Conservation (phyloP, 2,329 filamentous ascomycete genomes). For the Xylaria hypoxylon region DNA sequence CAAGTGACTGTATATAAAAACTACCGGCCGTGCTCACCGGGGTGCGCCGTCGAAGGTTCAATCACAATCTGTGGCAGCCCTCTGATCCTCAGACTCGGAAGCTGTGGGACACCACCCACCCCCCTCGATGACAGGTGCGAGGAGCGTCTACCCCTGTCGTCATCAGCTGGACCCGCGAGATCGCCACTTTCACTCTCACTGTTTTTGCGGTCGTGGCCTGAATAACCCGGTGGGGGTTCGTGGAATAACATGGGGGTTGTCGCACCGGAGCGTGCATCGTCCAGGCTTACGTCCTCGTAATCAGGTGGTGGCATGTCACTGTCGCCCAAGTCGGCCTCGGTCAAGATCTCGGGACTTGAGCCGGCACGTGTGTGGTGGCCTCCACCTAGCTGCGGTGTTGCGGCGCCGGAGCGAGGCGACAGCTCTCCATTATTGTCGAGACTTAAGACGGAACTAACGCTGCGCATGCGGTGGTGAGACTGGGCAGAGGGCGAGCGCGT, state of each 20-base stretch:
- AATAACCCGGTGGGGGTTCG: slow-evolving; percentile 66
- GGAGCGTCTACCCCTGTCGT: slow-evolving; percentile 40
- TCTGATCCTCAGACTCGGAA: slow-evolving; percentile 64
- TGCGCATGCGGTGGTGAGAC: slow-evolving; percentile 59
- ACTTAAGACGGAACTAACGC: slow-evolving; percentile 67
- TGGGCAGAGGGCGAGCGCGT: slow-evolving; percentile 50
- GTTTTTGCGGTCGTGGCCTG: slow-evolving; percentile 46
- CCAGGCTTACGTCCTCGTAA: slow-evolving; percentile 63
- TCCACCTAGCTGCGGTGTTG: slow-evolving; percentile 54
- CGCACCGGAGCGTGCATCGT: slow-evolving; percentile 55
- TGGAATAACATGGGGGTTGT: slow-evolving; percentile 55
- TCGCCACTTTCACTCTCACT: slow-evolving; percentile 45
- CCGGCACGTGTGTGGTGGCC: slow-evolving; percentile 56
- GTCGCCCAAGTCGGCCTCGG: slow-evolving; percentile 63
- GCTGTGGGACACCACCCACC: slow-evolving; percentile 58
- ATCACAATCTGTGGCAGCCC: slow-evolving; percentile 69
- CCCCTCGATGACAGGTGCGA: slow-evolving; percentile 50
- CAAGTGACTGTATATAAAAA: not conserved
- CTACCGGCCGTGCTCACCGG: slow-evolving; percentile 41
- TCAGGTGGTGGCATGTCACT: slow-evolving; percentile 63
- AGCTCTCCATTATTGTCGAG: slow-evolving; percentile 60
- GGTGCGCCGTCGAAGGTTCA: slow-evolving; percentile 61
- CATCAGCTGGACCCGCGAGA: slow-evolving; percentile 35
- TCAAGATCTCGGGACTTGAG: slow-evolving; percentile 63
- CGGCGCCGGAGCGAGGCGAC: slow-evolving; percentile 55